These are phyloP conservation scores for Casuarina cunninghamiana DNA, from an alignment of 306 rosid species.

Conservation along the genomic window DNA sequence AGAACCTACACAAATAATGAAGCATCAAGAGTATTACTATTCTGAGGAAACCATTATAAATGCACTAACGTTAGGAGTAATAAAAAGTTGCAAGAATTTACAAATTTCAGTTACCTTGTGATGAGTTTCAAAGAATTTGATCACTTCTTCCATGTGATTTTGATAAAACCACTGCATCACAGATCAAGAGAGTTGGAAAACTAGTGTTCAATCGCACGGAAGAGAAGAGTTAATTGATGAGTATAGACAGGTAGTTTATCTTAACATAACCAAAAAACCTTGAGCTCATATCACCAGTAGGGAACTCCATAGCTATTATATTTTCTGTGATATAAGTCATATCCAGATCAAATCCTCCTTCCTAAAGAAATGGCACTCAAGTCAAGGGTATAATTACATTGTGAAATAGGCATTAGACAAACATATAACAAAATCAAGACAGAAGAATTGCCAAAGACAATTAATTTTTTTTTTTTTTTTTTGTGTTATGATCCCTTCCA, in stretches of 20 bases:
- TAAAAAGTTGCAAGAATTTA: not conserved
- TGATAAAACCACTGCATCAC: slow-evolving; percentile 86
- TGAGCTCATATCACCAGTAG: slow-evolving; percentile 99
- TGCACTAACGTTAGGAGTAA: not conserved
- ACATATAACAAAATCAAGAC: slow-evolving; percentile 8
- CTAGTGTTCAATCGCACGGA: slow-evolving; percentile 7
- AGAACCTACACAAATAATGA: not conserved
- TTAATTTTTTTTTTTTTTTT: too few relatives aligned
- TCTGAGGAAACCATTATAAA: not conserved
- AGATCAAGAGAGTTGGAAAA: slow-evolving; percentile 24
- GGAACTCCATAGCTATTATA: slow-evolving; percentile 97
- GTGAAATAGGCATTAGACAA: slow-evolving; percentile 2
- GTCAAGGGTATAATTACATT: slow-evolving; percentile 19
- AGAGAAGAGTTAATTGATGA: slow-evolving; percentile 22
- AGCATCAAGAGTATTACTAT: not conserved
- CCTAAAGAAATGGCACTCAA: slow-evolving; percentile 46
- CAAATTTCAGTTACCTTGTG: slow-evolving; percentile 61
- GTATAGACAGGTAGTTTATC: slow-evolving; percentile 44
- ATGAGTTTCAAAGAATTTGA: slow-evolving; percentile 92
- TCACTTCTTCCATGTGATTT: slow-evolving; percentile 99
- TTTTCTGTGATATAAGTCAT: slow-evolving; percentile 98
- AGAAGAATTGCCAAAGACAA: not conserved
- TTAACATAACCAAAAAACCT: slow-evolving; percentile 99
- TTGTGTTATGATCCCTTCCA: not conserved
- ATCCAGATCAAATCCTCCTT: slow-evolving; percentile 97